A percentile compares a stretch with the other conserved stretches of the same genome.
Conservation (phyloP, 2,329 filamentous ascomycete genomes). For the Clonostachys rosea region DNA sequence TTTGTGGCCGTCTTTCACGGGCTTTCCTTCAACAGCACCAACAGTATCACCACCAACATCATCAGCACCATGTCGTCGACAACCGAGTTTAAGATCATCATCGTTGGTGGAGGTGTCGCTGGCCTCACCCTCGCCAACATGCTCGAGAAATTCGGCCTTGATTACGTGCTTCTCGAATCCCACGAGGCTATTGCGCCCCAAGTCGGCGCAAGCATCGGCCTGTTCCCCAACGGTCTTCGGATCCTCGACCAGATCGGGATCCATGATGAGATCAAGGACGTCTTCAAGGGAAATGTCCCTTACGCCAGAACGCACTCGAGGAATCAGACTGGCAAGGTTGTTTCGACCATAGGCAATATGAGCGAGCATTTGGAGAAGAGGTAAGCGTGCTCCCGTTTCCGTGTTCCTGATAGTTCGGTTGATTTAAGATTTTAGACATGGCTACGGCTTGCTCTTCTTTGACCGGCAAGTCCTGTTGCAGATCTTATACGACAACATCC, state of each 20-base stretch:
- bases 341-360: too few relatives aligned
- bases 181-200: not conserved
- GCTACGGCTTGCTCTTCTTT: not conserved
- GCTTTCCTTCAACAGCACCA: too few relatives aligned
- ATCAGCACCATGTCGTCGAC: too few relatives aligned
- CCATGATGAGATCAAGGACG: not conserved
- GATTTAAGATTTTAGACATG: not conserved
- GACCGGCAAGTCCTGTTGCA: not conserved
- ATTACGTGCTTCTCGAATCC: not conserved
- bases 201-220: not conserved
- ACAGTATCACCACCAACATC: too few relatives aligned
- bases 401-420: too few relatives aligned
- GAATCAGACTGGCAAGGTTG: too few relatives aligned
- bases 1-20: too few relatives aligned
- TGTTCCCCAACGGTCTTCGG: not conserved
- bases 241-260: constrained; percentile 1
- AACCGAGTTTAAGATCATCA: not conserved
- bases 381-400: too few relatives aligned
- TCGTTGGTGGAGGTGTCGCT: not conserved
- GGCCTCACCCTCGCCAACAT: not conserved
- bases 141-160: not conserved
- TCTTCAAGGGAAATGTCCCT: not conserved
- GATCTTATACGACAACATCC: not conserved
- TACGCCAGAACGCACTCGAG: too few relatives aligned
- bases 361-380: too few relatives aligned